These are phyloP conservation scores for Chrysanthemum lavandulifolium DNA, from an alignment of 129 eudicot genomes.

Conservation along the genomic window DNA sequence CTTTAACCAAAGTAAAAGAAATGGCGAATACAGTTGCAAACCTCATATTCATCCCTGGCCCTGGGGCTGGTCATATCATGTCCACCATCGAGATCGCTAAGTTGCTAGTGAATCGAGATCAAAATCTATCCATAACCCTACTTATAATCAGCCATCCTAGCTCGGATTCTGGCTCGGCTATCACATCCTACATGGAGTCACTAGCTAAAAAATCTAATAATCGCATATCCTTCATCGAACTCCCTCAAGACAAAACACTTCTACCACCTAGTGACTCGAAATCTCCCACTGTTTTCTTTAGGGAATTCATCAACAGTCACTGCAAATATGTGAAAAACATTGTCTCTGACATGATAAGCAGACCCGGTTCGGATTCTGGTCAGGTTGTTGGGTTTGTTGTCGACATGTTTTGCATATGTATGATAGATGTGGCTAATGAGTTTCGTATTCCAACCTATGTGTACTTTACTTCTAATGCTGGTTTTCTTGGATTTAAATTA, in stretches of 20 bases:
- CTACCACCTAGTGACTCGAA: not conserved
- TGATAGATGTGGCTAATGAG: constrained; percentile 21
- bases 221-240: constrained; percentile 27
- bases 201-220: constrained; percentile 5
- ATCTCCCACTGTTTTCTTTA: not conserved
- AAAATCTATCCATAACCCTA: constrained; percentile 31
- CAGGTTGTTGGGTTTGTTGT: constrained; percentile 12
- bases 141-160: constrained; percentile 37
- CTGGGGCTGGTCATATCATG: constrained; percentile 42
- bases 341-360: constrained; percentile 12
- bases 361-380: not conserved
- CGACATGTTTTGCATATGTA: constrained; percentile 17
- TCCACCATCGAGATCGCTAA: constrained; percentile 48
- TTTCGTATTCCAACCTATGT: constrained; percentile 8
- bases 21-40: constrained; percentile 29
- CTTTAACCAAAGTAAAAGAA: constrained; percentile 9
- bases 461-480: constrained; percentile 17
- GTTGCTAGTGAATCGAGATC: constrained; percentile 28
- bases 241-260: constrained; percentile 26
- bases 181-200: constrained; percentile 27
- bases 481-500: constrained; percentile 20
- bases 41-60: constrained; percentile 40
- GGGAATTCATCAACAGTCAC: constrained; percentile 28
- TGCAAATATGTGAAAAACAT: constrained; percentile 23
- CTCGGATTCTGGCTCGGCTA: constrained; percentile 18